phyloP scores from a whole-genome alignment of 441 rosid genomes.

The Populus hybrid region DNA sequence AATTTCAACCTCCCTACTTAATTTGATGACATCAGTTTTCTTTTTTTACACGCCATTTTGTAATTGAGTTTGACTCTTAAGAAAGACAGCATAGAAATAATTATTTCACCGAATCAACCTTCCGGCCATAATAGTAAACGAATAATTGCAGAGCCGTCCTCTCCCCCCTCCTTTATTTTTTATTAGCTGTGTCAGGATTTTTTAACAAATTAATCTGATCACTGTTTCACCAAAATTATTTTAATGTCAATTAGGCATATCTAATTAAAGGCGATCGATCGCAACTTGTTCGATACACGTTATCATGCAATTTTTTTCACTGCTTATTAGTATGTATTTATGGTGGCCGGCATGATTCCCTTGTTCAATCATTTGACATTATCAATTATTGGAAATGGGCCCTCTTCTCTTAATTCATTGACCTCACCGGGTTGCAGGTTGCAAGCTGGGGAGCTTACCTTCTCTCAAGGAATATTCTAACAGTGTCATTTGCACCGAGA shows the following conservation, averaged over 20 bases:
- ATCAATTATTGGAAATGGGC: background rate
- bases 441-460: slow-evolving; percentile 95
- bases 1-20: background rate
- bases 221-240: no score
- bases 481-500: slow-evolving; percentile 88
- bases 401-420: background rate
- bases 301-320: no score
- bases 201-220: background rate
- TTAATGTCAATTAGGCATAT: no score
- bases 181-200: background rate
- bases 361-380: no score
- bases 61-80: slow-evolving; percentile 7
- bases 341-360: no score
- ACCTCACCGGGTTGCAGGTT: slow-evolving; percentile 34
- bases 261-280: no score
- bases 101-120: background rate
- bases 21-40: background rate
- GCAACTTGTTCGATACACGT: no score
- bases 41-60: background rate
- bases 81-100: background rate
- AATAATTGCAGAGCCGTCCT: no score
- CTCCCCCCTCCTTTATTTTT: background rate
- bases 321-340: no score
- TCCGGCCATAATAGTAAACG: background rate
- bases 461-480: slow-evolving; percentile 54